Evolutionary conservation across 208 protist genomes (phyloP).

Genomic region (Jaenimonas drosophilae): DNA sequence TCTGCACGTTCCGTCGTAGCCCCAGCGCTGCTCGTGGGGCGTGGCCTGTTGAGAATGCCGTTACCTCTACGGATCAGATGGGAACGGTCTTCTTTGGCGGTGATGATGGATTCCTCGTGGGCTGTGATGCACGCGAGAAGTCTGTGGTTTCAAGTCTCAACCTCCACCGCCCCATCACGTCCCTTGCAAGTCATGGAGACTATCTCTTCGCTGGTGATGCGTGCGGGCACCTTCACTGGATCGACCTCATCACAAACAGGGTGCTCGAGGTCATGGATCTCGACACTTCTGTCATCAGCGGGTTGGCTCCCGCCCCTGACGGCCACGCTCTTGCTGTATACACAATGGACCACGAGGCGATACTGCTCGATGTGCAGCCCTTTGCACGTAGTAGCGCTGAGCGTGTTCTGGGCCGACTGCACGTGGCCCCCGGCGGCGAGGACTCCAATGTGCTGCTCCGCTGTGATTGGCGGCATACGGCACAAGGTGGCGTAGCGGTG

Average conservation of each 20-base stretch:
- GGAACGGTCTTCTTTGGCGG: conserved; percentile 30
- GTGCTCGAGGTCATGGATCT: conserved; percentile 24
- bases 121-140: conserved; percentile 18
- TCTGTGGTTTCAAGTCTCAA: conserved; percentile 10
- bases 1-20: conserved; percentile 17
- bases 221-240: conserved; percentile 50
- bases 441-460: conserved; percentile 21
- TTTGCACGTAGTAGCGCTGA: conserved; percentile 51
- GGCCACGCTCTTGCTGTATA: conserved; percentile 26
- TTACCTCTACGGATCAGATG: conserved; percentile 11
- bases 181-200: conserved; percentile 18
- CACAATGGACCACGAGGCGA: conserved; percentile 30
- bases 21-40: conserved; percentile 19
- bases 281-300: conserved; percentile 18
- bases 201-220: conserved; percentile 63
- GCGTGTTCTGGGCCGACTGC: conserved; percentile 21
- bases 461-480: conserved; percentile 17
- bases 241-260: conserved; percentile 33
- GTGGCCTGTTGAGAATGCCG: conserved; percentile 76
- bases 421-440: conserved; percentile 21
- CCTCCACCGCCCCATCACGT: conserved; percentile 45
- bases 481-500: background rate
- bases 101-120: conserved; percentile 70
- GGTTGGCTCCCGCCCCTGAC: conserved; percentile 6
- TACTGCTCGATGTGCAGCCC: conserved; percentile 48